phyloP scores from a whole-genome alignment of 2,329 filamentous ascomycete species.

The Diplocarpon rosae region DNA sequence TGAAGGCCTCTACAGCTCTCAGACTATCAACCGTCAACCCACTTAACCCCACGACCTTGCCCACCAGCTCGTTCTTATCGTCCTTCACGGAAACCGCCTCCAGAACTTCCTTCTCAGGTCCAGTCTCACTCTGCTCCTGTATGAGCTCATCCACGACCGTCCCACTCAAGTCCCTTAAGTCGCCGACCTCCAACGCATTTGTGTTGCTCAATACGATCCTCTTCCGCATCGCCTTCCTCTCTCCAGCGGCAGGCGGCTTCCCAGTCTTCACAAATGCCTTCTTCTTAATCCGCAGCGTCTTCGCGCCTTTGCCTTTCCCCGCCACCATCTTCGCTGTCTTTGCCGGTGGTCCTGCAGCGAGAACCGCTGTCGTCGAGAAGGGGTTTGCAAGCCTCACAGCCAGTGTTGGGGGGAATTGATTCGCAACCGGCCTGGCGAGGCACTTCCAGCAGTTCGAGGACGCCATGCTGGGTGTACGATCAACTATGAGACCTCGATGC shows the following conservation, averaged over 20 bases:
- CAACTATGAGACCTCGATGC: conserved; percentile 3
- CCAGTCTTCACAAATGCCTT: conserved; percentile 16
- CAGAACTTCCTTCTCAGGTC: conserved; percentile 10
- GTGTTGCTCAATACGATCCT: conserved; percentile 87
- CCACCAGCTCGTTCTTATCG: conserved; percentile 31
- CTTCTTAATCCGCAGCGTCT: conserved; percentile 33
- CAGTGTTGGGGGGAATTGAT: conserved; percentile 32
- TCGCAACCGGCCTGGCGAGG: conserved; percentile 36
- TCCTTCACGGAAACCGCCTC: neutral
- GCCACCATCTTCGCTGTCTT: conserved; percentile 6
- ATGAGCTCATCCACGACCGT: conserved; percentile 49
- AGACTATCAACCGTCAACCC: conserved; percentile 65
- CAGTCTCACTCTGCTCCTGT: conserved; percentile 44
- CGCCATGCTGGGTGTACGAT: conserved; percentile 34
- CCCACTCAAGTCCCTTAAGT: conserved; percentile 48
- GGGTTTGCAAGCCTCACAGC: conserved; percentile 18
- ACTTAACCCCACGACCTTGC: conserved; percentile 59
- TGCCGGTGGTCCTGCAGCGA: neutral
- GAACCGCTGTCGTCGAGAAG: conserved; percentile 20
- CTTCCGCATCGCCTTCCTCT: conserved; percentile 80
- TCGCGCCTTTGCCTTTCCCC: conserved; percentile 10
- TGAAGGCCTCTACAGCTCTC: conserved; percentile 80
- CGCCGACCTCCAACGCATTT: conserved; percentile 72
- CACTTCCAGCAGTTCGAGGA: conserved; percentile 48
- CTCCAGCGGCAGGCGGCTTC: conserved; percentile 57